Conservation (phyloP, 805 yeast species). For the Debaryomyces maramus region DNA sequence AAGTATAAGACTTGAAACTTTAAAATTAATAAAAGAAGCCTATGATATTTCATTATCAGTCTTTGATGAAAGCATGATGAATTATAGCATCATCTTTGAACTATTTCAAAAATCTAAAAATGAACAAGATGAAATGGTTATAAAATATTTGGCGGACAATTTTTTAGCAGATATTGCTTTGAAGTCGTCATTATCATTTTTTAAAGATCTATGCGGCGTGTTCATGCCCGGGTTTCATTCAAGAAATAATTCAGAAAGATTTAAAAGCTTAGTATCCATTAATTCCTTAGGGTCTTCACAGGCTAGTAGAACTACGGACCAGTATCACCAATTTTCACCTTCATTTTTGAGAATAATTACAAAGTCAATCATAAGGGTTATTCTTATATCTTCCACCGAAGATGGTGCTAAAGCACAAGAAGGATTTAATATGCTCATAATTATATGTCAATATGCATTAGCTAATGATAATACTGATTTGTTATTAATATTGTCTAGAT, state of each 20-base stretch:
- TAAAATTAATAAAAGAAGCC: slow-evolving; percentile 37
- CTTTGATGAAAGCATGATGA: slow-evolving; percentile 27
- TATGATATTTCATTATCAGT: slow-evolving; percentile 34
- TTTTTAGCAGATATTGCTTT: slow-evolving; percentile 25
- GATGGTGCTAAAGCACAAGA: slow-evolving; percentile 28
- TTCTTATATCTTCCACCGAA: slow-evolving; percentile 22
- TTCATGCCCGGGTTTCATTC: slow-evolving; percentile 13
- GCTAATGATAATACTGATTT: slow-evolving; percentile 32
- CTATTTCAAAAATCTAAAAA: slow-evolving; percentile 28
- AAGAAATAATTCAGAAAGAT: slow-evolving; percentile 14
- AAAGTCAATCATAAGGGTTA: slow-evolving; percentile 24
- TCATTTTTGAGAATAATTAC: slow-evolving; percentile 19
- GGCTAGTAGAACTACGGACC: slow-evolving; percentile 3
- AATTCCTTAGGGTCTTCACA: slow-evolving; percentile 22
- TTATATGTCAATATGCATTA: slow-evolving; percentile 37
- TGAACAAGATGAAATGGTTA: slow-evolving; percentile 32
- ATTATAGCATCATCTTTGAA: slow-evolving; percentile 32
- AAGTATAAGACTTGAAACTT: slow-evolving; percentile 26
- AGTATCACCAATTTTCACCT: slow-evolving; percentile 7
- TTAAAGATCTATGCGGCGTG: slow-evolving; percentile 16
- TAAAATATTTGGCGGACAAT: slow-evolving; percentile 27
- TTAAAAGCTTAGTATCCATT: slow-evolving; percentile 26
- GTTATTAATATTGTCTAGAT: slow-evolving; percentile 49
- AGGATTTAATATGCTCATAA: slow-evolving; percentile 31
- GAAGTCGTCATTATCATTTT: slow-evolving; percentile 13